Conservation (phyloP, 2,329 filamentous ascomycete species). For the Aspergillus eucalypticola region DNA sequence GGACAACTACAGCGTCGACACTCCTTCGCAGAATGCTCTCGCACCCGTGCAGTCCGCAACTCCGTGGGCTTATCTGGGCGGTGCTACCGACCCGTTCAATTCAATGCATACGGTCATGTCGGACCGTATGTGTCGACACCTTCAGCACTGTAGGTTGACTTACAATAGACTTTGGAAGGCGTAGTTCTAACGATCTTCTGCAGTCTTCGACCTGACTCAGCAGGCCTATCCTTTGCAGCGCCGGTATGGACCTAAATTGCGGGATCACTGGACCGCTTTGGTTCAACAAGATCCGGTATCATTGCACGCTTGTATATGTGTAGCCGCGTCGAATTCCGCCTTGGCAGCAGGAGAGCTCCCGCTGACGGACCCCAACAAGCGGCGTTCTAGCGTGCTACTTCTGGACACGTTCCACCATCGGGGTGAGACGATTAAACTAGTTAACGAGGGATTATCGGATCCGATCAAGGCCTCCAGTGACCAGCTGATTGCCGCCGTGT, state of each 20-base stretch:
- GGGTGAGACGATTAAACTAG: slow-evolving; percentile 41
- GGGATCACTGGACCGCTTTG: slow-evolving; percentile 39
- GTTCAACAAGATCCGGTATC: slow-evolving; percentile 39
- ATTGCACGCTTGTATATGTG: slow-evolving; percentile 41
- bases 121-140: slow-evolving; percentile 39
- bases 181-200: slow-evolving; percentile 11
- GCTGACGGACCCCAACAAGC: slow-evolving; percentile 34
- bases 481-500: slow-evolving; percentile 41
- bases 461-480: slow-evolving; percentile 42
- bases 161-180: neutral
- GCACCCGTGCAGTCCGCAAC: slow-evolving; percentile 12
- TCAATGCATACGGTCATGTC: slow-evolving; percentile 38
- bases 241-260: slow-evolving; percentile 36
- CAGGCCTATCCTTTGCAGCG: slow-evolving; percentile 39
- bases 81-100: slow-evolving; percentile 39
- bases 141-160: slow-evolving; percentile 36
- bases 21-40: slow-evolving; percentile 16
- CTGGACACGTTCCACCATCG: slow-evolving; percentile 42
- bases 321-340: slow-evolving; percentile 39
- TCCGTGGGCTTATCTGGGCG: slow-evolving; percentile 34
- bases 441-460: slow-evolving; percentile 41
- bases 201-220: slow-evolving; percentile 41
- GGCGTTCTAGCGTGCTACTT: slow-evolving; percentile 32
- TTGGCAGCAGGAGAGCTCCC: slow-evolving; percentile 37
- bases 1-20: slow-evolving; percentile 20